These are phyloP conservation scores for Claviceps arundinis DNA, from an alignment of 2,329 filamentous ascomycete species.

Conservation along the genomic window DNA sequence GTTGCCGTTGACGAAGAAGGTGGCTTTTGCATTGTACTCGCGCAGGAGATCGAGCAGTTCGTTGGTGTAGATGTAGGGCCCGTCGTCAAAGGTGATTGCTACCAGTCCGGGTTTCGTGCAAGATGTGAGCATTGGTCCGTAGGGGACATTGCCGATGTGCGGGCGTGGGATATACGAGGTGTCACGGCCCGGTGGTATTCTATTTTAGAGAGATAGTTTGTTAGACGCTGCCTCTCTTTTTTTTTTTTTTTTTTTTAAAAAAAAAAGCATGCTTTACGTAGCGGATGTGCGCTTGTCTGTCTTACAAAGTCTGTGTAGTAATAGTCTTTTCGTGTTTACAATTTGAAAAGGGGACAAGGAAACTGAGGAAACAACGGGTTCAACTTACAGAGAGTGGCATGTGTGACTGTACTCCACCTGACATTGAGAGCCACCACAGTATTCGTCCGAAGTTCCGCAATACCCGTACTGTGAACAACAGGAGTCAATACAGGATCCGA, in stretches of 20 bases:
- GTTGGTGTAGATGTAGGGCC: slow-evolving; percentile 28
- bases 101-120: slow-evolving; percentile 23
- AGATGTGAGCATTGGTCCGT: slow-evolving; percentile 20
- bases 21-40: slow-evolving; percentile 19
- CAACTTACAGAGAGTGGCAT: slow-evolving; percentile 28
- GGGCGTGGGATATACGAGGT: slow-evolving; percentile 20
- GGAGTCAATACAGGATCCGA: slow-evolving; percentile 20
- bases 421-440: slow-evolving; percentile 24
- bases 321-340: too few species aligned
- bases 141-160: slow-evolving; percentile 21
- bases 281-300: not conserved
- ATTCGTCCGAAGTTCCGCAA: slow-evolving; percentile 22
- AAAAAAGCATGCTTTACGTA: too few species aligned
- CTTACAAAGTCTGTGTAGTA: too few species aligned
- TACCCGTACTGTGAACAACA: slow-evolving; percentile 26
- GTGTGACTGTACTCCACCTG: slow-evolving; percentile 26
- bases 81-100: slow-evolving; percentile 35
- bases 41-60: slow-evolving; percentile 26
- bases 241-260: too few species aligned
- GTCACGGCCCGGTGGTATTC: slow-evolving; percentile 16
- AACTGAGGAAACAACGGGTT: too few species aligned
- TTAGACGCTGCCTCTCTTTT: too few species aligned
- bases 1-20: slow-evolving; percentile 30
- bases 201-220: too few species aligned
- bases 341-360: too few species aligned